These are phyloP conservation scores for Fomes fomentarius DNA, from an alignment of 1,284 basidiomycete genomes.

Conservation along the genomic window DNA sequence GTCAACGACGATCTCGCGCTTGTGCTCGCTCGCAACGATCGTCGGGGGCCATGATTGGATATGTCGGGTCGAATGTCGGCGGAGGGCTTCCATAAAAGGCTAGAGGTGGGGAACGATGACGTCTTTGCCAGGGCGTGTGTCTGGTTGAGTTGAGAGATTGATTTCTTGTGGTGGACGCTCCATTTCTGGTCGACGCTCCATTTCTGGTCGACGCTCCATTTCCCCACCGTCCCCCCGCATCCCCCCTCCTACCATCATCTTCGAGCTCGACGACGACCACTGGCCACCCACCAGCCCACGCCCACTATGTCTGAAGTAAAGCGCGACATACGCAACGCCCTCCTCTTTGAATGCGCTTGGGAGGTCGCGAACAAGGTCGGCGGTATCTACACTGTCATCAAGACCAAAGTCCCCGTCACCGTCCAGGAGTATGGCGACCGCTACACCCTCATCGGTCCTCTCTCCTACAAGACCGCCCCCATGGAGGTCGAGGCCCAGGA, in stretches of 20 bases:
- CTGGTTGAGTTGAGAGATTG: too few species aligned
- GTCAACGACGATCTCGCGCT: background rate
- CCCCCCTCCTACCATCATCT: constrained; percentile 3
- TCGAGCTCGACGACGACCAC: constrained; percentile 5
- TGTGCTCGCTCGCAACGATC: constrained; percentile 5
- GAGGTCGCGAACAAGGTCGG: constrained; percentile 98
- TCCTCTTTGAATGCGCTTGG: constrained; percentile 92
- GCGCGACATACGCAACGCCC: constrained; percentile 77
- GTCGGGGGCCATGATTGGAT: constrained; percentile 6
- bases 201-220: background rate
- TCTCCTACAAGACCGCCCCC: constrained; percentile 96
- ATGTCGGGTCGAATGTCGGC: constrained; percentile 7
- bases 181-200: constrained; percentile 1
- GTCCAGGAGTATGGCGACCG: constrained; percentile 91
- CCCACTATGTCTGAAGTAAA: constrained; percentile 42
- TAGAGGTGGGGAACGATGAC: constrained; percentile 10
- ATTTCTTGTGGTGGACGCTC: background rate
- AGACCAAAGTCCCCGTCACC: constrained; percentile 98
- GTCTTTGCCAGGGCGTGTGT: too few species aligned
- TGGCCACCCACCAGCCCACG: background rate
- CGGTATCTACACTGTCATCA: constrained; percentile 99
- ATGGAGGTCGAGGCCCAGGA: constrained; percentile 98
- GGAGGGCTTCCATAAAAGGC: constrained; percentile 1
- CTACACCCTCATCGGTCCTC: constrained; percentile 92
- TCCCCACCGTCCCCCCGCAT: background rate